Base-by-base conservation (phyloP, 179 eudicot genomes). In the Vitellaria paradoxa region DNA sequence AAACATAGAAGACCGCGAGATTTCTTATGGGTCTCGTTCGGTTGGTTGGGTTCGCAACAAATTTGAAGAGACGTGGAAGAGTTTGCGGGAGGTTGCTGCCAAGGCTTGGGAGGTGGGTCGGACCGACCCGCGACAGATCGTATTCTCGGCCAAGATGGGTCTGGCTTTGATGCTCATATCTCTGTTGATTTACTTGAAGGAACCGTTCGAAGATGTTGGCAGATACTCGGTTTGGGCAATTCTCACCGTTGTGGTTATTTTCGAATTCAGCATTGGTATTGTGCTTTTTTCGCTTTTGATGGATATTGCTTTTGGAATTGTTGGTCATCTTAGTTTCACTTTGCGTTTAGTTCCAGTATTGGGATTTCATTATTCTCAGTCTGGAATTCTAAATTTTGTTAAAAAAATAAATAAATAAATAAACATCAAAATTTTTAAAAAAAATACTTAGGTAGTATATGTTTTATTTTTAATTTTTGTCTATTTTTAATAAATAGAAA, bases 231-330 rank as follows among this genome's bases (percentile, higher is more conserved):
- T 87, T 70, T 87, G 90, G 90, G 90, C 88, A 20, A 84, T 87
- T 57, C 85, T 87, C 24, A 87, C 88, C 73, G 90, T 85, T 53
- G 88, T 87, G 9, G 87, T 84, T 40, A 82, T 87, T 7, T 87
- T 87, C 70, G 90, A 87, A 77, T 87, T 83, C 82, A 87, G 90
- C 77, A 84, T 87, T 73, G 90, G 90, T 87, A 84, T 20, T 40
- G 8, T 53, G 64, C 0, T 26, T 13, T 67, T 26, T 4, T 47
- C 20, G 20, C n/a, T 18, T 65, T 24, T 21, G 23, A 63, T 63
- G 66, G 37, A 30, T 30, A 30, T 30, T 30, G 37, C 37, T 0
- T 30, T 30, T 30, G 37, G 37, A 30, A 30, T 30, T 30, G 37
- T 30, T 30, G 37, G 37, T 30, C 37, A 2, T 30, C 37, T 30